Evolutionary conservation across 345 rosid species (phyloP).

Genomic region (Microthlaspi erraticum): DNA sequence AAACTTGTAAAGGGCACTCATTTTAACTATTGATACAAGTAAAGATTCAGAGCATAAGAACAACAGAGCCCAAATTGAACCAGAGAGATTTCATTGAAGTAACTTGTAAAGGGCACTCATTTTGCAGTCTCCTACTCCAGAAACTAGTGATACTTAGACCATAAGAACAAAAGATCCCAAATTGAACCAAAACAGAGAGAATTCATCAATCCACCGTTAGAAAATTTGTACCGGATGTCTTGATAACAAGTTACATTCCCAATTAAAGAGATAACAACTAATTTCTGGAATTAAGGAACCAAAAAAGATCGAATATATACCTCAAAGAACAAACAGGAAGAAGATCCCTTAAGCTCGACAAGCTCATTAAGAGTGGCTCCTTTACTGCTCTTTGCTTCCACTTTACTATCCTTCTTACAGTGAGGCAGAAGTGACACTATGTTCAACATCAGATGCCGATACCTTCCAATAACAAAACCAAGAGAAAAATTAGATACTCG

Average conservation of each 20-base stretch:
- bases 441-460: slow-evolving; percentile 95
- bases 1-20: no score
- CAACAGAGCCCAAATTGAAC: neutral
- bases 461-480: slow-evolving; percentile 50
- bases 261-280: neutral
- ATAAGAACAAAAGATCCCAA: neutral
- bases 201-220: neutral
- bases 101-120: no score
- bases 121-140: no score
- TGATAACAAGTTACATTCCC: neutral
- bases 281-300: neutral
- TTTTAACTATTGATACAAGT: no score
- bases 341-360: slow-evolving; percentile 82
- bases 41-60: neutral
- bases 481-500: neutral
- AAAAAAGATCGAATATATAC: slow-evolving; percentile 44
- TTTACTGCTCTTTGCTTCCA: slow-evolving; percentile 78
- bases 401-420: slow-evolving; percentile 94
- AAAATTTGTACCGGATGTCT: no score
- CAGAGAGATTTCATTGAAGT: no score
- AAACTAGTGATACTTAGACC: no score
- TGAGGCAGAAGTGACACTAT: slow-evolving; percentile 90
- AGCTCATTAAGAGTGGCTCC: slow-evolving; percentile 87
- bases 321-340: slow-evolving; percentile 92
- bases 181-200: neutral